Evolutionary conservation across 768 basidiomycete species (phyloP), one percentile per base, ranked within the genome.

Genomic region (Boletus eberwhitei): DNA sequence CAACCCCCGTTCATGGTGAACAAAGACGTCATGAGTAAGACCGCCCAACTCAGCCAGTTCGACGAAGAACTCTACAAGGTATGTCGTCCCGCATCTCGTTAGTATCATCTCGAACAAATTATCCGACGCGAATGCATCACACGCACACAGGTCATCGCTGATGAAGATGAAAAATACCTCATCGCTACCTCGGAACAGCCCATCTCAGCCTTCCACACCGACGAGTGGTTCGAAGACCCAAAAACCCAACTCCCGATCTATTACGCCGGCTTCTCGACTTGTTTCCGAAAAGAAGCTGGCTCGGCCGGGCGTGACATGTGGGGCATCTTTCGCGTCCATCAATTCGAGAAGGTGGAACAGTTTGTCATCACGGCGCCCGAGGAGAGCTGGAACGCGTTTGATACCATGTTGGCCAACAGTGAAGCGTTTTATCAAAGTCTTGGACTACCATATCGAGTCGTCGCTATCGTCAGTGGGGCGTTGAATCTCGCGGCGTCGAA

Each of bases 261-360:
- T 74, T 97, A 89, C 64, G 90, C 90, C 0, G 88, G 89, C 21
- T 91, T 87, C 71, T 91, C 87, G 65, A 98, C 96, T 16, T 98
- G 96, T 72, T 99, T 99, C 87, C 87, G 97, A 29, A 98, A 98
- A 75, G 97, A 99, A 76, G 97, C 97, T 3, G 97, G 97, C 34
- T 90, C 93, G 3, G 93, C 93, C 8, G 97, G 97, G 4, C 88
- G 93, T 52, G 97, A 99, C 63, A 98, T 96, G 80, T 98, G 97
- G 94, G 97, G 97, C 53, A 98, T 98, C 73, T 99, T 99, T 86
- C 91, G 97, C 22, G 96, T 99, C 51, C 97, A 99, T 69, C 97
- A 99, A 73, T 99, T 99, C 61, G 97, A 99, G 75, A 99, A 99
- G 78, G 83, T 99, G 49, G 97, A 99, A 70, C 86, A 98, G 77